Evolutionary conservation across 768 basidiomycete genomes (phyloP).

Genomic region (Auriscalpium orientale): DNA sequence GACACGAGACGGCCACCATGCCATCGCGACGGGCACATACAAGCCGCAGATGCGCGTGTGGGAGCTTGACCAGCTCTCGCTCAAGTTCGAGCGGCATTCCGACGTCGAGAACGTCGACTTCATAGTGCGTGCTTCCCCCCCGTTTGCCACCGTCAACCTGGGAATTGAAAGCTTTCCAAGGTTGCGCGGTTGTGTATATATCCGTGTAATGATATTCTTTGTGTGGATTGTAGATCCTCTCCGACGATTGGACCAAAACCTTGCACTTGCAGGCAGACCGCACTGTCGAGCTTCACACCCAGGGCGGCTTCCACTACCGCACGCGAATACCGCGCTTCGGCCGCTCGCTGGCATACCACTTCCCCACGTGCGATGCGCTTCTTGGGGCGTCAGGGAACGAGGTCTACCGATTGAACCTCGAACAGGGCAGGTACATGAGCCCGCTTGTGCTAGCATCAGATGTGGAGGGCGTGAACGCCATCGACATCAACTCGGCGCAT

Average conservation of each 20-base stretch:
- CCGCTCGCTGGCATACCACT: conserved; percentile 87
- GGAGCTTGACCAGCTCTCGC: conserved; percentile 86
- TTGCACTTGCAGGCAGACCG: conserved; percentile 94
- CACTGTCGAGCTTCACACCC: conserved; percentile 90
- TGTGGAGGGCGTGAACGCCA: conserved; percentile 78
- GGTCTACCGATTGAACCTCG: conserved; percentile 89
- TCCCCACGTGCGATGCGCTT: conserved; percentile 87
- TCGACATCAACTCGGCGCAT: conserved; percentile 92
- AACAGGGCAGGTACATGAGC: conserved; percentile 87
- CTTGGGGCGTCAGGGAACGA: conserved; percentile 80
- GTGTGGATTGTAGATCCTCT: conserved; percentile 59
- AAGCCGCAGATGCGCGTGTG: conserved; percentile 96
- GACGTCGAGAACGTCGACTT: conserved; percentile 98
- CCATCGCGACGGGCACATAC: conserved; percentile 92
- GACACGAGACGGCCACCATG: conserved; percentile 88
- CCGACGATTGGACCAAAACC: conserved; percentile 99
- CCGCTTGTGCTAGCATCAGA: conserved; percentile 60
- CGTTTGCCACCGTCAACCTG: background rate
- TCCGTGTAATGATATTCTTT: background rate
- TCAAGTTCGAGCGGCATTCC: conserved; percentile 94
- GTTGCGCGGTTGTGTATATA: background rate
- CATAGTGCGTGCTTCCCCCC: conserved; percentile 63
- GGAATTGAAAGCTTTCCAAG: background rate
- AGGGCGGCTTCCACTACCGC: conserved; percentile 86
- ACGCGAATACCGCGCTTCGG: conserved; percentile 94